Base-by-base conservation (phyloP, 768 basidiomycete genomes). In the Tylopilus subfusipes region DNA sequence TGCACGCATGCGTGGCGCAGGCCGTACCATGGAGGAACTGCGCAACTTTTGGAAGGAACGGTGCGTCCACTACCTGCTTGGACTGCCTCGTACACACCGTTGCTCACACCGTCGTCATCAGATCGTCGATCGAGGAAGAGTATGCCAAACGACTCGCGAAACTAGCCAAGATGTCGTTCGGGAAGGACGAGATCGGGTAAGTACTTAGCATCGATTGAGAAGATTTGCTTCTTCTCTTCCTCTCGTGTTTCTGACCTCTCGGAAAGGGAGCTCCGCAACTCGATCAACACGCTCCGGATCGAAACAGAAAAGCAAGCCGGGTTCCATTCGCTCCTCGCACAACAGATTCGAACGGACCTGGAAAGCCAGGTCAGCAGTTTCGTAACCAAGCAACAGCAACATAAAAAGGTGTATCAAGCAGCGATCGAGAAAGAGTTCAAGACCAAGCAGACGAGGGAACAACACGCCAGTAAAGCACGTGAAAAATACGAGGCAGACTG, bases 401-500 rank as follows among this genome's bases (percentile, higher is more conserved):
- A 88, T 70, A 86, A 88, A 69, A 90, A 86, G 68, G 75, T 75
- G 2, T 82, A 82, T 50, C 93, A 96, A 67, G 68, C 79, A 1
- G 76, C 75, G 31, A 86, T 98, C 62, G 96, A 98, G 74, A 95
- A 94, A 72, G 81, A 86, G 62, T 95, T 86, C 80, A 94, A 93
- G 73, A 80, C 80, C 44, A 96, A 97, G 68, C 88, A 90, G 63
- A 80, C 84, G 5, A 92, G 95, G 59, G 93, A 96, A 64, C 76
- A 78, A 12, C 86, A 94, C 59, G 93, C 97, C 42, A 77, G 77
- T 63, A 93, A 93, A 69, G 91, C 97, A 2, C 84, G 90, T 56
- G 92, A 95, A 69, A 92, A 93, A 67, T 98, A 98, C 73, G 92
- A 97, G 71, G 76, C 79, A 45, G 96, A 98, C 64, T 96, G 94